Evolutionary conservation across 1,284 basidiomycete species (phyloP).

Genomic region (Amylostereum areolatum): DNA sequence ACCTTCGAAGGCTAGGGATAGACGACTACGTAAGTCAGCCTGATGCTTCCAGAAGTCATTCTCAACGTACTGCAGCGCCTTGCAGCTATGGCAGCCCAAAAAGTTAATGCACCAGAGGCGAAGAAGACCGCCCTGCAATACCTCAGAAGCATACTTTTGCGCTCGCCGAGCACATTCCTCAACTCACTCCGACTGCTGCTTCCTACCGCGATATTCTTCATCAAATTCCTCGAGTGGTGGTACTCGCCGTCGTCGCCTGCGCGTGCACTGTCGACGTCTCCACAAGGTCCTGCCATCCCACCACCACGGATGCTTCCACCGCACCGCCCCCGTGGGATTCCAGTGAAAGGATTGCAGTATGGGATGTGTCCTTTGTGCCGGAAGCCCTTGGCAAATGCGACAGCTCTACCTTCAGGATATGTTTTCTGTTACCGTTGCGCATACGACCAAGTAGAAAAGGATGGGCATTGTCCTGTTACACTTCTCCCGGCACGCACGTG

Average conservation of each 20-base stretch:
- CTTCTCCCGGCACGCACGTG: conserved; percentile 67
- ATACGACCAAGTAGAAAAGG: conserved; percentile 76
- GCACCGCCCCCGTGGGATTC: conserved; percentile 61
- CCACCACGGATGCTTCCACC: conserved; percentile 71
- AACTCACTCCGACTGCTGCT: conserved; percentile 80
- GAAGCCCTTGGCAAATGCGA: conserved; percentile 77
- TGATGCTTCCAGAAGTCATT: conserved; percentile 1
- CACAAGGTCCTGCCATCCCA: conserved; percentile 63
- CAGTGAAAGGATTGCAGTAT: conserved; percentile 57
- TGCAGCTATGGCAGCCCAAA: conserved; percentile 28
- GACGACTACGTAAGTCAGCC: conserved; percentile 62
- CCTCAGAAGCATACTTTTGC: conserved; percentile 39
- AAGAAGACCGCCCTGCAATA: conserved; percentile 32
- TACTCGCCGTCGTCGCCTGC: conserved; percentile 93
- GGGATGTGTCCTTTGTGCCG: conserved; percentile 84
- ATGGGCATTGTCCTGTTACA: conserved; percentile 85
- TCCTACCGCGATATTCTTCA: conserved; percentile 90
- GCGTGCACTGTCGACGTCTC: conserved; percentile 52
- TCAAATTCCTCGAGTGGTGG: conserved; percentile 99
- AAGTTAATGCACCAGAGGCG: conserved; percentile 24
- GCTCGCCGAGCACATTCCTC: conserved; percentile 57
- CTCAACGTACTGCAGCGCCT: conserved; percentile 45
- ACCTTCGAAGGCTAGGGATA: conserved; percentile 70
- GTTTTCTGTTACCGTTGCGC: conserved; percentile 96
- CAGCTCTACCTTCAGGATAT: conserved; percentile 88